Conservation (phyloP, 768 basidiomycete species). For the Suillus tomentosus region DNA sequence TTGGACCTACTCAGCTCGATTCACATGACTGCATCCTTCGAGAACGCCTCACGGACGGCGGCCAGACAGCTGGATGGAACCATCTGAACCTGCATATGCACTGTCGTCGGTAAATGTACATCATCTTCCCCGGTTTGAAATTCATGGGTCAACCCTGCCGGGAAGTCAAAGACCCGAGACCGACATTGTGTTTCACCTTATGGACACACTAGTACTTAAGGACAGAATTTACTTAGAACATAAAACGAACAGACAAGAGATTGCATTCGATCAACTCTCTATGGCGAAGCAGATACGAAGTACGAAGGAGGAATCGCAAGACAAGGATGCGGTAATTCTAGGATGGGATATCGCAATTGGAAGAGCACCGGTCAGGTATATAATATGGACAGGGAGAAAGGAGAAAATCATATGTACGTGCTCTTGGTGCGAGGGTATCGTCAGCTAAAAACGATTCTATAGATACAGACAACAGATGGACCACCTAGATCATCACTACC, state of each 20-base stretch:
- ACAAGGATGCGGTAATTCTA: conserved; percentile 28
- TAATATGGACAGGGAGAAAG: conserved; percentile 8
- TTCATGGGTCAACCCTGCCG: neutral
- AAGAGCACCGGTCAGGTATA: conserved; percentile 9
- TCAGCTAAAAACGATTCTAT: conserved; percentile 9
- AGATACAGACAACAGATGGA: conserved; percentile 14
- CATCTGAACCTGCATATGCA: neutral
- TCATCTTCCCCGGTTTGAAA: neutral
- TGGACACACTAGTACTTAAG: neutral
- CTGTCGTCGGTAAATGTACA: neutral
- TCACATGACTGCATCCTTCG: neutral
- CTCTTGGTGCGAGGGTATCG: conserved; percentile 9
- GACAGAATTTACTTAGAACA: neutral
- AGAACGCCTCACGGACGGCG: neutral
- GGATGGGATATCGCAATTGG: conserved; percentile 12
- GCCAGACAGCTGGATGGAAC: neutral
- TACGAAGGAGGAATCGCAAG: conserved; percentile 19
- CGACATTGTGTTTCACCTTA: neutral
- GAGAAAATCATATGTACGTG: conserved; percentile 9
- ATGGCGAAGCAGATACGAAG: neutral
- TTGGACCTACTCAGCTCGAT: neutral
- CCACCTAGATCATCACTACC: neutral
- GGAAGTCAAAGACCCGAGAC: neutral
- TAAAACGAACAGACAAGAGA: neutral
- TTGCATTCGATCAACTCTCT: neutral